Conservation (phyloP, 768 basidiomycete genomes). For the Chalciporus chontae region DNA sequence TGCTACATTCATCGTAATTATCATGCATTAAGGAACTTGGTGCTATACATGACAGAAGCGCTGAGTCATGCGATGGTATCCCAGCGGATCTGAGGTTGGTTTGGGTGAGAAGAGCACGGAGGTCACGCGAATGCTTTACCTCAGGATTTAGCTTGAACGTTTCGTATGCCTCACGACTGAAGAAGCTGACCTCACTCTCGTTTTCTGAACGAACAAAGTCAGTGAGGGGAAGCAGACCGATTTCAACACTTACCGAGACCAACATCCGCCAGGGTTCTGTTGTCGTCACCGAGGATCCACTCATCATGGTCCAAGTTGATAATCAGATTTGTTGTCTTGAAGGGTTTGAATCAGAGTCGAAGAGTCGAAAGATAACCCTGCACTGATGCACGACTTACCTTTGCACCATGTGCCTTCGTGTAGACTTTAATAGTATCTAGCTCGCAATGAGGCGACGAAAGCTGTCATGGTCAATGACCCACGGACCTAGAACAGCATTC, state of each 20-base stretch:
- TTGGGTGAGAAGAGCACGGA: background rate
- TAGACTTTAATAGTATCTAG: conserved; percentile 94
- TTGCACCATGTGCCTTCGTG: conserved; percentile 90
- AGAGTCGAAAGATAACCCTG: background rate
- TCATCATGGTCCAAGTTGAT: conserved; percentile 97
- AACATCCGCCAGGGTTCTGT: conserved; percentile 57
- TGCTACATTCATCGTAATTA: conserved; percentile 31
- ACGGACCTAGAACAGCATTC: conserved; percentile 60
- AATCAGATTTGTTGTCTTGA: conserved; percentile 92
- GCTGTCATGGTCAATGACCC: background rate
- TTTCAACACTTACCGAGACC: conserved; percentile 68
- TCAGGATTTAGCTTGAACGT: conserved; percentile 80
- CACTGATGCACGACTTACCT: conserved; percentile 46
- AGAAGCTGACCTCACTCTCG: conserved; percentile 93
- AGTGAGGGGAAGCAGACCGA: background rate
- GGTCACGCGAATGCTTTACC: conserved; percentile 36
- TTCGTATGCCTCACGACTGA: conserved; percentile 74
- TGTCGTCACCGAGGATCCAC: conserved; percentile 78
- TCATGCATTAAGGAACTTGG: conserved; percentile 18
- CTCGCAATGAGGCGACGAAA: conserved; percentile 3
- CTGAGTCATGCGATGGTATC: conserved; percentile 16
- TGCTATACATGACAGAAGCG: background rate
- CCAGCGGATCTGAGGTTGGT: conserved; percentile 25
- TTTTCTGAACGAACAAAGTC: conserved; percentile 58
- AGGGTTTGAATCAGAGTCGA: background rate